Evolutionary conservation across 768 basidiomycete genomes (phyloP).

Genomic region (Rhodotorula babjevae): DNA sequence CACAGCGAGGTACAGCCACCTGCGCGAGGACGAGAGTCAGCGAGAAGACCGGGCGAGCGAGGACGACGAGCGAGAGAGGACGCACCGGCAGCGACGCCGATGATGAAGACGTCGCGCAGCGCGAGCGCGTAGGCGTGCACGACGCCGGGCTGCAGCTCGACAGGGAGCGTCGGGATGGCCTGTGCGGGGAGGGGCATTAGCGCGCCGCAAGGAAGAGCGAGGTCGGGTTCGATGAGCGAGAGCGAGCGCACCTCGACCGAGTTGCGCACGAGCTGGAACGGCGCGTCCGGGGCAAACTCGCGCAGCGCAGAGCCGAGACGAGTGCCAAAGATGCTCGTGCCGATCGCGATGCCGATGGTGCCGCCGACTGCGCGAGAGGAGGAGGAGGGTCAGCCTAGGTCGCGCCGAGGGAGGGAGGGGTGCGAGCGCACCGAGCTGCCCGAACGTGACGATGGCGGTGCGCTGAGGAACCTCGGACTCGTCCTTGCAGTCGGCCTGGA

Average conservation of each 20-base stretch:
- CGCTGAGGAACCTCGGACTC: slow-evolving; percentile 46
- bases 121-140: slow-evolving; percentile 40
- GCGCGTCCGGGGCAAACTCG: slow-evolving; percentile 30
- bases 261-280: slow-evolving; percentile 45
- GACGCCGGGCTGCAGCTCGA: slow-evolving; percentile 29
- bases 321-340: slow-evolving; percentile 14
- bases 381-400: neutral
- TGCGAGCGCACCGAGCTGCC: slow-evolving; percentile 36
- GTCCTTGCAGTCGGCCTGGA: slow-evolving; percentile 48
- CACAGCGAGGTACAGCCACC: slow-evolving; percentile 43
- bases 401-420: neutral
- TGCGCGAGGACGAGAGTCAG: neutral
- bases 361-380: slow-evolving; percentile 27
- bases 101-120: slow-evolving; percentile 45
- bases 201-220: slow-evolving; percentile 13
- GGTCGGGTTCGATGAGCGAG: neutral
- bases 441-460: slow-evolving; percentile 48
- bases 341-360: slow-evolving; percentile 40
- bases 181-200: slow-evolving; percentile 25
- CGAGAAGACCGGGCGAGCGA: neutral
- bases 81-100: slow-evolving; percentile 45
- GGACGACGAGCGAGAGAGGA: too few relatives aligned
- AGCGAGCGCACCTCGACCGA: slow-evolving; percentile 40
- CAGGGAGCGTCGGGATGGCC: slow-evolving; percentile 44
- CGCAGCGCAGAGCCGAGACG: slow-evolving; percentile 39